Conservation (phyloP, 225 moss, liverwort and hornwort genomes). For the Sphagnum tenellum region DNA sequence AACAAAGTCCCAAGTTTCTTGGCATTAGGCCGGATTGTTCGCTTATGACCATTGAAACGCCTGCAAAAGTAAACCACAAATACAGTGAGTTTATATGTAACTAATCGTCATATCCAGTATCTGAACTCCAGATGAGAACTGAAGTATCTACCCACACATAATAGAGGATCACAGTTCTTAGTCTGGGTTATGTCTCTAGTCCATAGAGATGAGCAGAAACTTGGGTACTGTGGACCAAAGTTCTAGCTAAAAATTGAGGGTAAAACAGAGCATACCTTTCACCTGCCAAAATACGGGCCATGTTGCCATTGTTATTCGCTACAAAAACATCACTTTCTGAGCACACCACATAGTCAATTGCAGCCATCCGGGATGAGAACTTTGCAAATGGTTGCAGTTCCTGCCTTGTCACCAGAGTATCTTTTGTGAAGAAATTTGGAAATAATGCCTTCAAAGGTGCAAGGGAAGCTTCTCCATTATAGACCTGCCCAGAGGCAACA, state of each 20-base stretch:
- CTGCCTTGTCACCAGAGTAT: constrained; percentile 29
- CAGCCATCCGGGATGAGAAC: constrained; percentile 90
- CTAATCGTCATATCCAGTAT: too few relatives aligned
- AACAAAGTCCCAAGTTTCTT: constrained; percentile 69
- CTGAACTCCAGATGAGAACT: too few relatives aligned
- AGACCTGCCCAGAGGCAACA: constrained; percentile 94
- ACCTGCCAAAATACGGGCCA: constrained; percentile 93
- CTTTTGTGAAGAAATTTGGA: constrained; percentile 80
- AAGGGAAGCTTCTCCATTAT: constrained; percentile 71
- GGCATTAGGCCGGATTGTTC: constrained; percentile 89
- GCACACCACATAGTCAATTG: constrained; percentile 98
- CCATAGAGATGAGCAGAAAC: too few relatives aligned
- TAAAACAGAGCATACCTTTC: constrained; percentile 46
- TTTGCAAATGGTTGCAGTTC: constrained; percentile 50
- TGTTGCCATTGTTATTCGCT: constrained; percentile 95
- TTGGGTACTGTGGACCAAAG: too few relatives aligned
- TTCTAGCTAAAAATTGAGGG: neutral
- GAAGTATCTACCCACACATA: too few relatives aligned
- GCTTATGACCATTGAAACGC: constrained; percentile 86
- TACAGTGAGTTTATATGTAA: too few relatives aligned
- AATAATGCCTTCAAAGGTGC: constrained; percentile 88
- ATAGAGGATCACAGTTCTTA: too few relatives aligned
- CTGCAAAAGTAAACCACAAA: constrained; percentile 28
- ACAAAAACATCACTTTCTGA: constrained; percentile 94
- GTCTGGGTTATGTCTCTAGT: too few relatives aligned